Conservation (phyloP, 305 asterid genomes). For the Caryopteris hybrid region DNA sequence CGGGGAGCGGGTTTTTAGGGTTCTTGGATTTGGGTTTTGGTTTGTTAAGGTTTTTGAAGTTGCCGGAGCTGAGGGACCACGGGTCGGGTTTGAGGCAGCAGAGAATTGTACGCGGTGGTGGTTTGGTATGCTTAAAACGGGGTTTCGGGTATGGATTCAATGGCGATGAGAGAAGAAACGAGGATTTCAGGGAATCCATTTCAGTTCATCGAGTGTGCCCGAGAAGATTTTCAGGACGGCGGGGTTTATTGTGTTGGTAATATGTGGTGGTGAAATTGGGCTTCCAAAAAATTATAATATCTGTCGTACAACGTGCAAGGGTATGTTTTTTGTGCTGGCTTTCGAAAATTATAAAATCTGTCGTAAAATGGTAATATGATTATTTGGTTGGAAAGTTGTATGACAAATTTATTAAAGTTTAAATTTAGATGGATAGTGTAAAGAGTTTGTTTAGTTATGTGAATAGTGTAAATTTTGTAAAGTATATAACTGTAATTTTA, state of each 20-base stretch:
- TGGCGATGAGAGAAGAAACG: conserved; percentile 43
- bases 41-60: conserved; percentile 36
- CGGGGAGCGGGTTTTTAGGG: conserved; percentile 76
- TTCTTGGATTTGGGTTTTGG: conserved; percentile 72
- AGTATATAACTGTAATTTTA: too few relatives aligned
- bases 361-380: too few relatives aligned
- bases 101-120: conserved; percentile 26
- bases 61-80: conserved; percentile 83
- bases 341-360: too few relatives aligned
- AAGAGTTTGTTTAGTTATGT: too few relatives aligned
- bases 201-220: not conserved
- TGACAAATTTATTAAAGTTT: too few relatives aligned
- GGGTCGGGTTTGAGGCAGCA: conserved; percentile 78
- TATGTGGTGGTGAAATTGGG: too few relatives aligned
- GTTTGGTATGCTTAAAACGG: conserved; percentile 9
- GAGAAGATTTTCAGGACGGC: not conserved
- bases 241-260: not conserved
- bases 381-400: too few relatives aligned
- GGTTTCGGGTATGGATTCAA: conserved; percentile 21
- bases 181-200: conserved; percentile 75
- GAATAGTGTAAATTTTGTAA: too few relatives aligned
- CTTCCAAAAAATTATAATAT: too few relatives aligned
- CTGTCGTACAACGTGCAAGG: too few relatives aligned
- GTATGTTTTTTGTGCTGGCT: too few relatives aligned
- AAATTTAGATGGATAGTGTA: too few relatives aligned